Base-by-base conservation (phyloP, 192 early-diverging fungal species). In the Podila minutissima region DNA sequence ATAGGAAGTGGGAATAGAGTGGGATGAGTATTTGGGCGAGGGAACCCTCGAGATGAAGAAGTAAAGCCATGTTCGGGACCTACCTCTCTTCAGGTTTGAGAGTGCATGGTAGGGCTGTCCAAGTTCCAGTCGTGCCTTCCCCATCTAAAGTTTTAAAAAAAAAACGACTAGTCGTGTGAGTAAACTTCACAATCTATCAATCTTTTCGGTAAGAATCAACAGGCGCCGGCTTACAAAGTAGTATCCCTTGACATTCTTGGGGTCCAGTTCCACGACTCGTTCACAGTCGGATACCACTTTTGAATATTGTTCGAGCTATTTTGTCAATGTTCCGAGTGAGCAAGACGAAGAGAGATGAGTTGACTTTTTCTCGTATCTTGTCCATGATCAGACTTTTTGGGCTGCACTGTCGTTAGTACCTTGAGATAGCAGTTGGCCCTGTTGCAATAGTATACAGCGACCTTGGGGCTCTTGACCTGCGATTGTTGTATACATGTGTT, bases 381-480 rank as follows among this genome's bases (percentile, higher is more conserved):
- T 29, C 20, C 41, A 49, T 22, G 19, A 35, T 17, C 28, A 12
- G 22, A 4, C 32, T 32, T 12, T 32, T 4, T 62, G 11, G 24
- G 22, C 33, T 20, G 15, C 17, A 1, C 24, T 26, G 15, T 46
- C 1, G 13, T 4, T 15, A 48, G 49, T 82, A 86, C 87, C 67
- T 89, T 89, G 29, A 93, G 86, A 62, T 89, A 91, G 65, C 91
- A 93, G 13, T 94, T 86, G 15, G 94, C 94, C 13, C 95, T 83
- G 69, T 96, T 96, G n/a, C 93, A 93, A 75, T 91, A 96, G 74
- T 94, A 96, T 5, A 88, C 77, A 20, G 90, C 78, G 53, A 90
- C 86, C 11, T 41, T 77, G 3, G 92, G 86, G 68, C 91, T 84
- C 65, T 93, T 81, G 70, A 91, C 91, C 88, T 92, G 76, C 26